Percentiles rank a stretch among this genome's conserved stretches.
Evolutionary conservation across 805 yeast genomes (phyloP).

Genomic region (Tetrapisispora namnaoensis): DNA sequence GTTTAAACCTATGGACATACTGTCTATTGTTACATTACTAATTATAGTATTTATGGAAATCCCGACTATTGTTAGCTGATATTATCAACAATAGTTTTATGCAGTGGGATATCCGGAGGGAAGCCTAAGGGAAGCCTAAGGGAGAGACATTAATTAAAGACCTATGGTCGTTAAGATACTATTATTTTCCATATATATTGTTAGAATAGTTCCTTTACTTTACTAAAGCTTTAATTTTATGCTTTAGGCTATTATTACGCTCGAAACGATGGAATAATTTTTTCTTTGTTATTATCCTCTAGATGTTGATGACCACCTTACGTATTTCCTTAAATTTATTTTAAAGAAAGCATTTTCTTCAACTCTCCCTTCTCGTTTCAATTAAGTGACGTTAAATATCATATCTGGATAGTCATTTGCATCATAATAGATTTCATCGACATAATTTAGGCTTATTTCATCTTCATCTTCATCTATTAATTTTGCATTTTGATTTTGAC

Average conservation of each 20-base stretch:
- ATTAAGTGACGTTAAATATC: neutral
- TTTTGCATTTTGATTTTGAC: neutral
- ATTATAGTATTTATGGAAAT: neutral
- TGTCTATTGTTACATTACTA: neutral
- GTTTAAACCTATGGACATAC: neutral
- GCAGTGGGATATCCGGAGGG: no score
- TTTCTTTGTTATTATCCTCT: no score
- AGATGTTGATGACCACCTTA: no score
- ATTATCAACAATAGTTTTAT: neutral
- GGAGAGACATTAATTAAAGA: no score
- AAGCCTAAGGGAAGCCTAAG: no score
- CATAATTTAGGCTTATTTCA: neutral
- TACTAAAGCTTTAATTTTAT: no score
- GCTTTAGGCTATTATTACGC: no score
- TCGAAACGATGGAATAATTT: no score
- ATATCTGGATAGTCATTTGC: conserved; percentile 4
- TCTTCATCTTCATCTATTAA: neutral
- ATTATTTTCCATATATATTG: no score
- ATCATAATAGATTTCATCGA: neutral
- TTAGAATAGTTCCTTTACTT: no score
- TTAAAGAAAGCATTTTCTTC: no score
- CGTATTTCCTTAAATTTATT: neutral
- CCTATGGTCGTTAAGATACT: no score
- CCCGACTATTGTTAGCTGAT: neutral
- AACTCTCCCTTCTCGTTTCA: neutral